phyloP scores from a whole-genome alignment of 2,329 filamentous ascomycete genomes.

The Macrophomina pseudophaseolina region DNA sequence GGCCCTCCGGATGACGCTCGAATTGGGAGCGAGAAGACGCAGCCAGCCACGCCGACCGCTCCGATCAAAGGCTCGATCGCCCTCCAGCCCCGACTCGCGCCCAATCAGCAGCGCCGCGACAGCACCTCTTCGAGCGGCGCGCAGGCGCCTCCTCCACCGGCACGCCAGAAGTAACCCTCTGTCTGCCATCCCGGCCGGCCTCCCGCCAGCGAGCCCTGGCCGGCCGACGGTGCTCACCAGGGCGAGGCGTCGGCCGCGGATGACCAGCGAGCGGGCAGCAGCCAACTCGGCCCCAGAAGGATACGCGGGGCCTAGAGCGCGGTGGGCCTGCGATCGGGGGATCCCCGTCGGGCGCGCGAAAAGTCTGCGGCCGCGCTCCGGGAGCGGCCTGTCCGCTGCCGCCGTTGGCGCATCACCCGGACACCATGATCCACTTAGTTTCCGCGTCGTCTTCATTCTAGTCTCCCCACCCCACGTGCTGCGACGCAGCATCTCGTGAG shows the following conservation, averaged over 20 bases:
- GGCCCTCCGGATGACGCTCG: slow-evolving; percentile 16
- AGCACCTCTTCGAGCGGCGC: slow-evolving; percentile 14
- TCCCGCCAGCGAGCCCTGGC: background rate
- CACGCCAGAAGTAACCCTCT: slow-evolving; percentile 5
- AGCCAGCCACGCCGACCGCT: slow-evolving; percentile 20
- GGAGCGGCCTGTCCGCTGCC: slow-evolving; percentile 17
- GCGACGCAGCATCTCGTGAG: slow-evolving; percentile 18
- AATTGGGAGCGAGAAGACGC: slow-evolving; percentile 18
- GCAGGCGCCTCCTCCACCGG: slow-evolving; percentile 16
- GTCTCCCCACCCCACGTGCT: slow-evolving; percentile 19
- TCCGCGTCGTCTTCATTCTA: slow-evolving; percentile 4
- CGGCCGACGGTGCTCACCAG: background rate
- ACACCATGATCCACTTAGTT: slow-evolving; percentile 13
- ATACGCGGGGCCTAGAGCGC: slow-evolving; percentile 10
- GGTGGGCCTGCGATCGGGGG: slow-evolving; percentile 11
- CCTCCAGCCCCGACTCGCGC: slow-evolving; percentile 3
- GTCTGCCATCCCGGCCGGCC: background rate
- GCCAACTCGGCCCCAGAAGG: background rate
- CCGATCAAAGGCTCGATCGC: slow-evolving; percentile 25
- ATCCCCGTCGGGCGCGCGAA: slow-evolving; percentile 8
- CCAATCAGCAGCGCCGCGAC: slow-evolving; percentile 5
- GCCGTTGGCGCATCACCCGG: slow-evolving; percentile 24
- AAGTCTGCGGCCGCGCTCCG: slow-evolving; percentile 11
- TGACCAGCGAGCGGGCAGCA: background rate
- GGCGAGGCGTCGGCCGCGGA: background rate